These are phyloP conservation scores for Macrolepiota dolichaula DNA, from an alignment of 768 basidiomycete genomes.

Conservation along the genomic window DNA sequence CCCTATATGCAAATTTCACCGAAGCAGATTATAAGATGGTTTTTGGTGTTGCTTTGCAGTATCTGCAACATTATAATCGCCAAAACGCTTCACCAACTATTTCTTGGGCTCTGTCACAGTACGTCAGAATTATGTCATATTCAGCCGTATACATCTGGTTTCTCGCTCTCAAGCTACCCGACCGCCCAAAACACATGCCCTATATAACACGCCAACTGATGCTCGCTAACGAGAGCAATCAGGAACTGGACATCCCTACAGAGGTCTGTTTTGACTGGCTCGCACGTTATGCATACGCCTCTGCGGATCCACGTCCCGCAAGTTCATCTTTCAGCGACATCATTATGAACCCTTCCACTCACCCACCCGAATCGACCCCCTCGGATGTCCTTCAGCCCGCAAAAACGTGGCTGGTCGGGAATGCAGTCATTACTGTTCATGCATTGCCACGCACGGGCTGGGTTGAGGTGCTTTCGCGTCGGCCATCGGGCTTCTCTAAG, in stretches of 20 bases:
- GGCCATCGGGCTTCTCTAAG: conserved; percentile 86
- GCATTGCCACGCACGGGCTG: conserved; percentile 74
- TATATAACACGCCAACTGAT: conserved; percentile 87
- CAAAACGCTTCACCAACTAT: conserved; percentile 51
- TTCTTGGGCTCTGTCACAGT: conserved; percentile 87
- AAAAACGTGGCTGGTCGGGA: conserved; percentile 85
- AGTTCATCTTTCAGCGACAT: conserved; percentile 76
- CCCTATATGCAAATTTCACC: conserved; percentile 86
- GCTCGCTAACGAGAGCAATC: conserved; percentile 75
- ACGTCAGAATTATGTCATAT: conserved; percentile 86
- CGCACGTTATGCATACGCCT: conserved; percentile 89
- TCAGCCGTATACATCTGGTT: conserved; percentile 95
- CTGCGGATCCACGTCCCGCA: conserved; percentile 88
- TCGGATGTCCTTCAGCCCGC: neutral
- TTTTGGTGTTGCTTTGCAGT: conserved; percentile 91
- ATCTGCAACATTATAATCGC: conserved; percentile 87
- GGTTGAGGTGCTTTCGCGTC: conserved; percentile 80
- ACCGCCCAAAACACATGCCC: conserved; percentile 76
- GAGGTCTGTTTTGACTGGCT: conserved; percentile 99
- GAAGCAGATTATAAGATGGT: conserved; percentile 90
- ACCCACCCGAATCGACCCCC: conserved; percentile 41
- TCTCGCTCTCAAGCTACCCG: conserved; percentile 76
- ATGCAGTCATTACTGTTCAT: conserved; percentile 81
- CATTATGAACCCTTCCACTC: conserved; percentile 52
- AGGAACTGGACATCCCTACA: conserved; percentile 79